Conservation (phyloP, 2,329 filamentous ascomycete species). For the Clonostachys solani region DNA sequence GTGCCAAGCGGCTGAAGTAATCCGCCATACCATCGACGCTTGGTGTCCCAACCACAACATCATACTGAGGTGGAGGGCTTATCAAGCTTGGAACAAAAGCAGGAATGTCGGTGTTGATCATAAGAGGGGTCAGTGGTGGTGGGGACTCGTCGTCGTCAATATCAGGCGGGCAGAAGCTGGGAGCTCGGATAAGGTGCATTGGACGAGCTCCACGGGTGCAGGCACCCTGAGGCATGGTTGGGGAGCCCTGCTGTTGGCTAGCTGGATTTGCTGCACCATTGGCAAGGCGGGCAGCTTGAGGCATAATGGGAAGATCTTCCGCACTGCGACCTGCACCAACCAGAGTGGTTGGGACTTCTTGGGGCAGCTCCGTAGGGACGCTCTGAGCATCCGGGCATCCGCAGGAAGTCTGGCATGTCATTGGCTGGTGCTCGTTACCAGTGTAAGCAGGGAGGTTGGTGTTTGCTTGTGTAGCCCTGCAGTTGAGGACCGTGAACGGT, state of each 20-base stretch:
- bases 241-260: conserved; percentile 10
- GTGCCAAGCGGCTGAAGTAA: conserved; percentile 78
- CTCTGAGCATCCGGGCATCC: conserved; percentile 51
- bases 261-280: conserved; percentile 21
- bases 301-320: conserved; percentile 36
- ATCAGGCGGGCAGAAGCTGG: conserved; percentile 83
- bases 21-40: conserved; percentile 72
- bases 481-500: conserved; percentile 88
- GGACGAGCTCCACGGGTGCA: conserved; percentile 49
- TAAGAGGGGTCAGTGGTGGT: conserved; percentile 21
- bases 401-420: conserved; percentile 39
- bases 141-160: conserved; percentile 68
- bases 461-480: conserved; percentile 88
- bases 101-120: not conserved
- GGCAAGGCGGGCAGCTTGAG: conserved; percentile 53
- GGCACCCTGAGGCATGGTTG: not conserved
- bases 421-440: conserved; percentile 43
- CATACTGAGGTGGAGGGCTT: conserved; percentile 84
- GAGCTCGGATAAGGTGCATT: conserved; percentile 78
- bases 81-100: conserved; percentile 33
- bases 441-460: conserved; percentile 78
- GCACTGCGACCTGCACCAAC: conserved; percentile 26
- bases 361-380: conserved; percentile 57
- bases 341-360: conserved; percentile 56
- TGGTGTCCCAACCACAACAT: conserved; percentile 67